Evolutionary conservation across 768 basidiomycete species (phyloP), one percentile per base, ranked within the genome.

Genomic region (Thelephora ganbajun): DNA sequence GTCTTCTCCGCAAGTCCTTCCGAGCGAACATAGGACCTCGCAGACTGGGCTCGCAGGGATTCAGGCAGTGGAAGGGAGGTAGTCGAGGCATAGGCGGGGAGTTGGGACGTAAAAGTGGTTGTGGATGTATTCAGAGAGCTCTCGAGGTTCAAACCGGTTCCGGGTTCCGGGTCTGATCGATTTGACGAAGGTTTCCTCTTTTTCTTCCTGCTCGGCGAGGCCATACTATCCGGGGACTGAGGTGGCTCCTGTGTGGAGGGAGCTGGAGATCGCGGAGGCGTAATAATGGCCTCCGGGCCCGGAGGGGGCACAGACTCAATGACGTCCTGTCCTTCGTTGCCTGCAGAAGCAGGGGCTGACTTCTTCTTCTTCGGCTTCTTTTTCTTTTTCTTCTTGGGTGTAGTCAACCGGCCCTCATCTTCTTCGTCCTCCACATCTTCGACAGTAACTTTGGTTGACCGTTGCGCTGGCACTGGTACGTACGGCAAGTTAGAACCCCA

Each of bases 341-440:
- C 41, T n/a, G 45, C 53, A 33, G 63, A 44, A 4, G 62, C 50
- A 3, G 61, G 49, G 16, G 64, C 47, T 6, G 66, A 50, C 47
- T 64, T 63, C 53, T 74, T 73, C 61, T 75, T 78, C 63, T 80
- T 84, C 60, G 84, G 87, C 67, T 81, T 85, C 18, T 72, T 64
- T 54, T 83, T 84, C 63, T 81, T 82, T 61, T 80, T 80, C 62
- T 85, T 83, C 61, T 83, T 85, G 68, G 85, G 84, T 42, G 66
- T 57, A 1, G 69, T 63, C 1, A 61, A 43, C 2, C 65, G 55
- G 0, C 56, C 47, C 1, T 61, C 63, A 3, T 71, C 72, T 33
- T 76, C 80, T 57, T 82, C 83, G 44, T 85, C 86, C 44, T 83
- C 80, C 0, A 76, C 79, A 36, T 88, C 83, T 55, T 85, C 84